Evolutionary conservation across 2,329 filamentous ascomycete genomes (phyloP), one percentile per base, ranked within the genome.

Genomic region (Gaeumannomyces tritici): DNA sequence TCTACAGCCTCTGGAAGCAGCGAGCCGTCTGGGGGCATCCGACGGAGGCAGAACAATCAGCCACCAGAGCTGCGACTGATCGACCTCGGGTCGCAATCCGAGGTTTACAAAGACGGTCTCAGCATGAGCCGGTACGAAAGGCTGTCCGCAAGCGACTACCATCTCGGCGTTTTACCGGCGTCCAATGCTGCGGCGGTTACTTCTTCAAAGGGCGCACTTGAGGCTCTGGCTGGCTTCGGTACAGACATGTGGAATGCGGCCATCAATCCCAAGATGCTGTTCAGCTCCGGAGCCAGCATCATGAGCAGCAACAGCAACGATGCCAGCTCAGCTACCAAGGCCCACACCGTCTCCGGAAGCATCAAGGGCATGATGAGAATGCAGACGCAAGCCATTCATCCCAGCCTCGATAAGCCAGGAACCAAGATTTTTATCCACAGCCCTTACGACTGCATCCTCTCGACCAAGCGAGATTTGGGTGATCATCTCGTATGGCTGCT

Each of bases 391-490:
- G 73, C 77, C 15, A 76, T 81, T 2, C 81, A 88, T 70, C 74
- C 83, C 62, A 79, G 79, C 68, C 73, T 89, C 66, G 69, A 80
- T 67, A 81, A 85, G 69, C 79, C 78, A 60, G 81, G 83, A 1
- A 73, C 81, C 68, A 73, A 98, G 70, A 89, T 99, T 21, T 97
- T 97, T 72, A 91, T 99, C 55, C 92, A 96, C 70, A 97, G 92
- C 69, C 95, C 95, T 0, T 99, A 96, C 71, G 95, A 99, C 74
- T 98, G 93, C 69, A 89, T 98, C n/a, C 78, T 97, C 62, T 91
- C 91, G 0, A 91, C 95, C 2, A 93, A 93, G 71, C 83, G 95
- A 67, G 93, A 96, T 70, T 80, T 96, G 21, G 80, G 86, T 4
- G 95, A 99, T 74, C 92, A 96, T 70, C 78, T 98, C 27, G 79